These are phyloP conservation scores for Tremellales sp. DNA, from an alignment of 1,284 basidiomycete species.

Conservation along the genomic window DNA sequence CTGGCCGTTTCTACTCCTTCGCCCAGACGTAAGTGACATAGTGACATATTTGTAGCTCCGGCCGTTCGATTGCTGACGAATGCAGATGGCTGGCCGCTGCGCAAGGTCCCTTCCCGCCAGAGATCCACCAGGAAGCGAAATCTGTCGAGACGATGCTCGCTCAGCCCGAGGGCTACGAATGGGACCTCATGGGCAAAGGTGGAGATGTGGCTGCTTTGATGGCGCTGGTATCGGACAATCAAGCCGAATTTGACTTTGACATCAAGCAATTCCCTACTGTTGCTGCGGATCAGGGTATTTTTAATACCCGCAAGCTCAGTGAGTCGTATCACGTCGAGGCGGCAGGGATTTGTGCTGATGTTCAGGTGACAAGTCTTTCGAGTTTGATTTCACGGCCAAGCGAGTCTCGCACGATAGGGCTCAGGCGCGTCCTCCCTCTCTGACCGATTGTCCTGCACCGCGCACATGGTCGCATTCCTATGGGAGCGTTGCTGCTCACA, in stretches of 20 bases:
- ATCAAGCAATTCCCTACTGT: conserved; percentile 21
- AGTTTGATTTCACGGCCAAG: conserved; percentile 28
- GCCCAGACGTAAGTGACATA: conserved; percentile 7
- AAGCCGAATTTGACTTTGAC: conserved; percentile 36
- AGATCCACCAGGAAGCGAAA: conserved; percentile 65
- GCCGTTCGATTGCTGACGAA: conserved; percentile 7
- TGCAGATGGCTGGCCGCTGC: conserved; percentile 41
- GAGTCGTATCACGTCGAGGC: conserved; percentile 5
- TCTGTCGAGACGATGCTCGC: conserved; percentile 58
- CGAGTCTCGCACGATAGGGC: background rate
- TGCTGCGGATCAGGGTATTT: conserved; percentile 16
- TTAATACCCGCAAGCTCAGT: conserved; percentile 41
- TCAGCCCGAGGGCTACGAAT: conserved; percentile 39
- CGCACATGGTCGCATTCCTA: background rate
- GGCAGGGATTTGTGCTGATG: conserved; percentile 4
- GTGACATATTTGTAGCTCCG: background rate
- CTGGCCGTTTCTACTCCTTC: conserved; percentile 17
- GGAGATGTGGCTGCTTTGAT: conserved; percentile 39
- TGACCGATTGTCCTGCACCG: background rate
- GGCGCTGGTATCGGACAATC: conserved; percentile 29
- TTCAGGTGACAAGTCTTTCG: conserved; percentile 38
- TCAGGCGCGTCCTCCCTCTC: background rate
- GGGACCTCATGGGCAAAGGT: conserved; percentile 28
- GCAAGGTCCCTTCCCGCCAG: conserved; percentile 59
- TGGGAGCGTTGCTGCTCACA: background rate